A percentile compares a stretch with the other conserved stretches of the same genome.
phyloP scores from a whole-genome alignment of 2,329 filamentous ascomycete species.

The Chrysoporthe puriensis region DNA sequence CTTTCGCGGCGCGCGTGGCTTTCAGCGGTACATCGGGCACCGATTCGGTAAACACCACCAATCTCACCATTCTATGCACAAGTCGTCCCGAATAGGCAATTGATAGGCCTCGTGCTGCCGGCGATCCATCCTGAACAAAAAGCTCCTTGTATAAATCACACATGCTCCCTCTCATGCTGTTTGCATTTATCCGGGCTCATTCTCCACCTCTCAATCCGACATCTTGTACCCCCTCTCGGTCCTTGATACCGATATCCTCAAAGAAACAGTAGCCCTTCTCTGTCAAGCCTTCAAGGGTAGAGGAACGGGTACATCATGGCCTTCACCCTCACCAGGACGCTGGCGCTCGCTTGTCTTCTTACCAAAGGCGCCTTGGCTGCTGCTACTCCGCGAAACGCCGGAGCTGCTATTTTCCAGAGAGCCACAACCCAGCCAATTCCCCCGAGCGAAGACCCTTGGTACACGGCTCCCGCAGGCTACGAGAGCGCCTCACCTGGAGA shows the following conservation, averaged over 20 bases:
- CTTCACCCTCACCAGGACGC: not conserved
- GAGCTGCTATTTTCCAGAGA: not conserved
- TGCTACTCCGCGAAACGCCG: not conserved
- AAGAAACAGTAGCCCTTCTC: conserved; percentile 1
- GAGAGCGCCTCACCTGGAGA: conserved; percentile 12
- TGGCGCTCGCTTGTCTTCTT: conserved; percentile 8
- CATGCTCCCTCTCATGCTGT: not conserved
- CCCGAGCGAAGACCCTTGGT: conserved; percentile 23
- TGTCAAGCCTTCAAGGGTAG: not conserved
- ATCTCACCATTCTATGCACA: not conserved
- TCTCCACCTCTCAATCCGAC: not conserved
- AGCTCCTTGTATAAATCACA: not conserved
- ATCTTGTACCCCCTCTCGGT: not conserved
- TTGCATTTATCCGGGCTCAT: not conserved
- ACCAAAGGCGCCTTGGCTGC: conserved; percentile 5
- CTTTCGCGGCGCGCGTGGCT: conserved; percentile 4
- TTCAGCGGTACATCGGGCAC: conserved; percentile 19
- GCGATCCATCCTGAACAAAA: not conserved
- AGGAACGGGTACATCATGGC: conserved; percentile 1
- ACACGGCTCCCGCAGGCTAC: conserved; percentile 17
- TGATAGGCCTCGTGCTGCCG: not conserved
- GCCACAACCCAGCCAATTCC: conserved; percentile 8
- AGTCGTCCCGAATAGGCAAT: conserved; percentile 1
- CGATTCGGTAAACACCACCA: conserved; percentile 18
- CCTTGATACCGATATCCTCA: not conserved